A percentile compares a stretch with the other conserved stretches of the same genome.
phyloP scores from a whole-genome alignment of 169 alveolate genomes.

The Eimeria maxima region DNA sequence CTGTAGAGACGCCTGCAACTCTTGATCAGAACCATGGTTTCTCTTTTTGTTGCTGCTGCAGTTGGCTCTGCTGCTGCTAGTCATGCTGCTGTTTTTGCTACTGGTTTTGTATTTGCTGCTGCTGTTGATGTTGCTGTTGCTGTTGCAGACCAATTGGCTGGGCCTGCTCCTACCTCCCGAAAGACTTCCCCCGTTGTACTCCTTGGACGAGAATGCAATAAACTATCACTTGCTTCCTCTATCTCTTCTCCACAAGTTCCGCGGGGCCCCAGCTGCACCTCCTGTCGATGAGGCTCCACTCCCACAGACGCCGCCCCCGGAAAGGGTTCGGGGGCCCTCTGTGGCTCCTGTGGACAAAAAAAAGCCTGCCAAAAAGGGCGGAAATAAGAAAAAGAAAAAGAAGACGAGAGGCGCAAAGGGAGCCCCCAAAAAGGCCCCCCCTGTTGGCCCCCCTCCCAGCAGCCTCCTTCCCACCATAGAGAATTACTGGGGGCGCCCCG shows the following conservation, averaged over 20 bases:
- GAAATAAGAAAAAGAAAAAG: not conserved
- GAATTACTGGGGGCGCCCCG: constrained; percentile 38
- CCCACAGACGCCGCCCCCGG: not conserved
- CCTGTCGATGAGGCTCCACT: not conserved
- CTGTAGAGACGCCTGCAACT: not conserved
- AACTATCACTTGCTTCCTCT: constrained; percentile 4
- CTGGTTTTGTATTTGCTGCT: not conserved
- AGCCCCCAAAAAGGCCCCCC: not conserved
- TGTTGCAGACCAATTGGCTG: not conserved
- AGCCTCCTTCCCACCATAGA: constrained; percentile 5
- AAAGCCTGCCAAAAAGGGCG: not conserved
- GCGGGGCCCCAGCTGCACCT: not conserved
- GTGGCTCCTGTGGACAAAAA: not conserved
- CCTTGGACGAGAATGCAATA: constrained; percentile 8
- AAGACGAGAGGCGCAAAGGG: not conserved
- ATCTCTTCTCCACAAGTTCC: constrained; percentile 19
- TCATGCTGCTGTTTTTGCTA: not conserved
- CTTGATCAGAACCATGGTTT: not conserved
- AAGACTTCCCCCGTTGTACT: not conserved
- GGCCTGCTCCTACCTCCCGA: not conserved
- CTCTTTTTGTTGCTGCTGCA: not conserved
- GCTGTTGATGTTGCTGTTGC: constrained; percentile 31
- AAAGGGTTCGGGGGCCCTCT: not conserved
- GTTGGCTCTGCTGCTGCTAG: not conserved
- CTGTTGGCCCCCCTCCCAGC: not conserved